These are phyloP conservation scores for Eucalyptus camaldulensis DNA, from an alignment of 345 rosid species.

Conservation along the genomic window DNA sequence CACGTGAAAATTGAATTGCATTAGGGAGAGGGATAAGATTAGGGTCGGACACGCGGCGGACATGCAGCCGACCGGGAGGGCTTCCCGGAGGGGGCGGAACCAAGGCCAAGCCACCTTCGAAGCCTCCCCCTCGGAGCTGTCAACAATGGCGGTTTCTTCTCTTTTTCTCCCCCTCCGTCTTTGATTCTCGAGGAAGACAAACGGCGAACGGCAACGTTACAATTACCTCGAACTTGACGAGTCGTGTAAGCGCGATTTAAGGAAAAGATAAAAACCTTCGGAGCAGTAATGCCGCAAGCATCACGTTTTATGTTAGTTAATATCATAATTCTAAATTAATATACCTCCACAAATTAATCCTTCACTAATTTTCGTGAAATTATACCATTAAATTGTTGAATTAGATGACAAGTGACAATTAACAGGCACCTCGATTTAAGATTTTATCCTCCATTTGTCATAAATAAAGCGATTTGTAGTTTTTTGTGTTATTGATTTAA, in stretches of 20 bases:
- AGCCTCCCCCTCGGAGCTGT: background rate
- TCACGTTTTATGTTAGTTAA: no score
- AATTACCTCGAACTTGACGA: background rate
- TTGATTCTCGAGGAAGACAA: background rate
- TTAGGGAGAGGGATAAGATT: background rate
- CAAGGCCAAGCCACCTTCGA: background rate
- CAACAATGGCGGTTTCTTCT: background rate
- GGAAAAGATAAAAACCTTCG: background rate
- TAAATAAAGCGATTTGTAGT: no score
- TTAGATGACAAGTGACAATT: no score
- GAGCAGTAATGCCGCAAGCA: background rate
- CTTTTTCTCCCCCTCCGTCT: background rate
- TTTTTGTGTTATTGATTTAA: no score
- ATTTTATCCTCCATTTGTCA: no score
- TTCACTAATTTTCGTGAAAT: no score
- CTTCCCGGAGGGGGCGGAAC: background rate
- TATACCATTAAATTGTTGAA: fast-evolving
- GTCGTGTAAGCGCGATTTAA: background rate
- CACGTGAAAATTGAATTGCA: background rate
- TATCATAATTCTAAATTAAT: no score
- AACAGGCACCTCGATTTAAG: fast-evolving
- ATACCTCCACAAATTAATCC: no score
- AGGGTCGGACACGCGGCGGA: background rate
- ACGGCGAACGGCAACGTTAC: background rate
- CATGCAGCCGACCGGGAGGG: background rate